phyloP scores from a whole-genome alignment of 306 rosid genomes.

The Pterocarpus macrocarpus region DNA sequence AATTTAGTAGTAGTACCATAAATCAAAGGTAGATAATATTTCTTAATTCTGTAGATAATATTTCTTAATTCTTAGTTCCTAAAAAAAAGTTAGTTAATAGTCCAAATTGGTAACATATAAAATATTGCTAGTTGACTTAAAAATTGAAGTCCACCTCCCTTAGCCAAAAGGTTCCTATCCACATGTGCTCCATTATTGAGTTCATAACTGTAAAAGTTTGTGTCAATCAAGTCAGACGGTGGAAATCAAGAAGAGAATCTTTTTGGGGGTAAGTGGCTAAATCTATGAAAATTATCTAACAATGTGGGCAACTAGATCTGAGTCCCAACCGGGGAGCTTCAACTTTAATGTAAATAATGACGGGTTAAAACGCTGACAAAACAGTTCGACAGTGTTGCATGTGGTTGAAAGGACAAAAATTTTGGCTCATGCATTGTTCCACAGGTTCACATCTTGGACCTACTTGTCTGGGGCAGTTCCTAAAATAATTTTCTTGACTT shows the following conservation, averaged over 20 bases:
- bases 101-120: background rate
- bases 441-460: slow-evolving; percentile 18
- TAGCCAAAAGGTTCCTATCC: background rate
- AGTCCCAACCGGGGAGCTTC: slow-evolving; percentile 12
- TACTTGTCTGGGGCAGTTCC: background rate
- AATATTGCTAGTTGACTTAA: background rate
- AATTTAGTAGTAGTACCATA: background rate
- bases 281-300: background rate
- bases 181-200: background rate
- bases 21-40: background rate
- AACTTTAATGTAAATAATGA: slow-evolving; percentile 1
- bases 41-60: too few species aligned
- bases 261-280: background rate
- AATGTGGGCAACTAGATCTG: background rate
- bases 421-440: background rate
- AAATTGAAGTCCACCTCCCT: background rate
- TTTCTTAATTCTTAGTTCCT: background rate
- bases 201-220: background rate
- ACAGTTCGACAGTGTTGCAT: too few species aligned
- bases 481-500: background rate
- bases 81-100: background rate
- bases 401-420: background rate
- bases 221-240: background rate
- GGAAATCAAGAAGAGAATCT: background rate
- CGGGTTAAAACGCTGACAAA: background rate